Evolutionary conservation across 768 basidiomycete genomes (phyloP).

Genomic region (Holtermannia corniformis): DNA sequence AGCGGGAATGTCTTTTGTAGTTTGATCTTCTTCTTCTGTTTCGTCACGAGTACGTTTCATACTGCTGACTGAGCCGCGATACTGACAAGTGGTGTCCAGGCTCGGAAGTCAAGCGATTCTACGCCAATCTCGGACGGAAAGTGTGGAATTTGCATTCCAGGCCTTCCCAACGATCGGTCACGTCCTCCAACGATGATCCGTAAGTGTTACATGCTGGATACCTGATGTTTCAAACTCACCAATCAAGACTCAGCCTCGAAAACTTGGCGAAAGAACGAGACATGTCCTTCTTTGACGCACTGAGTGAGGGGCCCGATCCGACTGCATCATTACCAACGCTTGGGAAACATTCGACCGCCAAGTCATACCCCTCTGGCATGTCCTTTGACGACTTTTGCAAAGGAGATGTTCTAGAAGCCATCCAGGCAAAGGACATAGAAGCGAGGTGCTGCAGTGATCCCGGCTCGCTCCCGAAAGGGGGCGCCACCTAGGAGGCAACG

Average conservation of each 20-base stretch:
- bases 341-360: background rate
- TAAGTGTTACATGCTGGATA: background rate
- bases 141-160: background rate
- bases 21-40: constrained; percentile 36
- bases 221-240: background rate
- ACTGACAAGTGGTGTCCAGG: constrained; percentile 3
- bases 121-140: constrained; percentile 1
- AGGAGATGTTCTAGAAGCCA: background rate
- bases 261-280: background rate
- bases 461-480: no score
- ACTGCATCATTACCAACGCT: background rate
- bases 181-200: no score
- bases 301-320: background rate
- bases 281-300: background rate
- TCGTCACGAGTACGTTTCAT: constrained; percentile 30
- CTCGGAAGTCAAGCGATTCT: constrained; percentile 10
- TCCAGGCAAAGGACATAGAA: no score
- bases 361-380: background rate
- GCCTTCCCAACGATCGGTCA: no score
- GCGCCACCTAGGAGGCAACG: no score
- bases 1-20: constrained; percentile 34
- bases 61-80: background rate
- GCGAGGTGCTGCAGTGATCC: no score
- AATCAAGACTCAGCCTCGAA: background rate
- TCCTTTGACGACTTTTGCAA: background rate